Evolutionary conservation across 1,139 yeast species (phyloP).

Genomic region (Saccharomyces hybrid): DNA sequence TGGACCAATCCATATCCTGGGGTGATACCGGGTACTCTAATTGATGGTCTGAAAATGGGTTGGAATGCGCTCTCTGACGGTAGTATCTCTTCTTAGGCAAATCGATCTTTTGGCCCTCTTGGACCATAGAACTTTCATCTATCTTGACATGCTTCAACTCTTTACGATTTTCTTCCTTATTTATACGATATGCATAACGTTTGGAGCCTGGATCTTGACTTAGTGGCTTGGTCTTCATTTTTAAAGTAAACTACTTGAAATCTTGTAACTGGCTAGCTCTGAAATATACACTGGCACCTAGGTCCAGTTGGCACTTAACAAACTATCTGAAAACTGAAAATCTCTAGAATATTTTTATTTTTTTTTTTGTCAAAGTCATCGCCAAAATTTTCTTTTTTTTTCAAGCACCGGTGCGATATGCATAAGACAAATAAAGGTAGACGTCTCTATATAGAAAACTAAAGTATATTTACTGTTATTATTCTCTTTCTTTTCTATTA

Average conservation of each 20-base stretch:
- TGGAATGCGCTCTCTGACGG: conserved; percentile 95
- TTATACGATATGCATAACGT: conserved; percentile 29
- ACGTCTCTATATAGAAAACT: background rate
- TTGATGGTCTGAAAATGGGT: conserved; percentile 92
- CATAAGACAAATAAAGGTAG: background rate
- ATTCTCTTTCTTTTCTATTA: background rate
- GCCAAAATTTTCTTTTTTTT: background rate
- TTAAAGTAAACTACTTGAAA: background rate
- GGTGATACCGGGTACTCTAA: conserved; percentile 83
- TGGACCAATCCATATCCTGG: conserved; percentile 77
- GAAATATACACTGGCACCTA: background rate
- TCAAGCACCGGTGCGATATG: background rate
- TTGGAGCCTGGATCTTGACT: conserved; percentile 26
- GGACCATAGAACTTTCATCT: conserved; percentile 19
- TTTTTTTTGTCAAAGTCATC: background rate
- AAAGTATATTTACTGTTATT: background rate
- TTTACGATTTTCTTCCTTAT: conserved; percentile 34
- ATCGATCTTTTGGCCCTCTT: conserved; percentile 32
- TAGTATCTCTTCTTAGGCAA: conserved; percentile 80
- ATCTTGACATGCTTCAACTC: conserved; percentile 35
- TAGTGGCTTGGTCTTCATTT: conserved; percentile 22
- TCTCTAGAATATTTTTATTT: background rate
- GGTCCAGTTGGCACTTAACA: background rate
- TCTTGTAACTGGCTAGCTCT: background rate
- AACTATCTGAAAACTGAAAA: background rate